Evolutionary conservation across 768 basidiomycete species (phyloP), one percentile per base, ranked within the genome.

Genomic region (Xanthoconium purpureum): DNA sequence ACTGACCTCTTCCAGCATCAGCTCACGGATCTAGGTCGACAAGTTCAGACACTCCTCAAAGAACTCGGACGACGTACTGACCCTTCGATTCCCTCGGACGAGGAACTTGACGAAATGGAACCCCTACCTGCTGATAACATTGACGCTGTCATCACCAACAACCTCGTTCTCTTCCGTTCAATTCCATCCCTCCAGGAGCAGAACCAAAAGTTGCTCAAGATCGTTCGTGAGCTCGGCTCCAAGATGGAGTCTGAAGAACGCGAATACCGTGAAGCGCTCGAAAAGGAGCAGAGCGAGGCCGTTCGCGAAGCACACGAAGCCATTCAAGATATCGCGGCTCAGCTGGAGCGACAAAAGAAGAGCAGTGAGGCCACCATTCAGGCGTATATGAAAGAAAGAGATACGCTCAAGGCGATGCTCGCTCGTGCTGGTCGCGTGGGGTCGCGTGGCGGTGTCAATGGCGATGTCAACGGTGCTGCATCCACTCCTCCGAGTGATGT

Each of bases 241-340:
- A 88, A 89, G 76, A 82, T 98, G 80, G 97, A 98, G 73, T 77
- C 77, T 6, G 88, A 90, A 63, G 93, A 96, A 72, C 80, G 78
- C 60, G 89, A 91, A 28, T 88, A 89, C 61, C 80, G 81, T 43
- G 85, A 84, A 47, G 69, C 73, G 6, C 82, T 90, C 71, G 85
- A 91, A 61, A 79, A 75, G 62, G 91, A 90, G 66, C 89, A 91
- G 63, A 79, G 78, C 29, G 87, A 87, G 63, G 92, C 93, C 0
- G 80, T 98, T 11, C 80, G 82, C 36, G 93, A 97, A 72, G 96
- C 96, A 0, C 89, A 94, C 56, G 86, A 90, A 52, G 86, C 91
- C 1, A 94, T 98, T 63, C 81, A 86, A 56, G 82, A 86, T 37
- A 77, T 98, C 17, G 85, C 85, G 17, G 77, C 82, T 14, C 87